Conservation (phyloP, 2,329 filamentous ascomycete species). For the Aspergillus pseudoterreus region DNA sequence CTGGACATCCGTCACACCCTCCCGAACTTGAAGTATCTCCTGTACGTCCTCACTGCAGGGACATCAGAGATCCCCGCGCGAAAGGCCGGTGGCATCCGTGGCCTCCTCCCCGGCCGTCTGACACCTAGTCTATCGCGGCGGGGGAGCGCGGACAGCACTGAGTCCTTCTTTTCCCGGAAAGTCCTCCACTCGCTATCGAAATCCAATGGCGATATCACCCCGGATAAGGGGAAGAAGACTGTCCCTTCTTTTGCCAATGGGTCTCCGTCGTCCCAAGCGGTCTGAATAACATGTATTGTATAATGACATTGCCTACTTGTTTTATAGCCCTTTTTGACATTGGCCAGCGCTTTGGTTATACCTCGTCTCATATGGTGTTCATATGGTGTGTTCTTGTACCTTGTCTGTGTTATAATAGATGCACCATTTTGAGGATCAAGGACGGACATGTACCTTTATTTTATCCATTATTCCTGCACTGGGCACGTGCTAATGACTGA, state of each 20-base stretch:
- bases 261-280: conserved; percentile 19
- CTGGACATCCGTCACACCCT: conserved; percentile 89
- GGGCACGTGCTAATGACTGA: too few relatives aligned
- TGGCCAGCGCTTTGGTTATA: too few relatives aligned
- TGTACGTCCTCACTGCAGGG: conserved; percentile 85
- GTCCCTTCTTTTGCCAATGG: conserved; percentile 7
- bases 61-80: conserved; percentile 57
- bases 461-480: too few relatives aligned
- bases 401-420: too few relatives aligned
- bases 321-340: too few relatives aligned
- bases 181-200: conserved; percentile 21
- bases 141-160: conserved; percentile 39
- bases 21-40: conserved; percentile 86
- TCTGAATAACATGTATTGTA: conserved; percentile 5
- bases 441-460: too few relatives aligned
- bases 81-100: conserved; percentile 53
- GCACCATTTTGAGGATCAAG: too few relatives aligned
- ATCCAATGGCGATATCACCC: conserved; percentile 22
- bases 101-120: conserved; percentile 37
- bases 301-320: too few relatives aligned
- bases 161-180: conserved; percentile 26
- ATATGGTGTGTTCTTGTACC: too few relatives aligned
- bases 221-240: conserved; percentile 20
- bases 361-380: too few relatives aligned
- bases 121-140: conserved; percentile 37